Conservation (phyloP, 306 rosid genomes). For the Mucuna pruriens region DNA sequence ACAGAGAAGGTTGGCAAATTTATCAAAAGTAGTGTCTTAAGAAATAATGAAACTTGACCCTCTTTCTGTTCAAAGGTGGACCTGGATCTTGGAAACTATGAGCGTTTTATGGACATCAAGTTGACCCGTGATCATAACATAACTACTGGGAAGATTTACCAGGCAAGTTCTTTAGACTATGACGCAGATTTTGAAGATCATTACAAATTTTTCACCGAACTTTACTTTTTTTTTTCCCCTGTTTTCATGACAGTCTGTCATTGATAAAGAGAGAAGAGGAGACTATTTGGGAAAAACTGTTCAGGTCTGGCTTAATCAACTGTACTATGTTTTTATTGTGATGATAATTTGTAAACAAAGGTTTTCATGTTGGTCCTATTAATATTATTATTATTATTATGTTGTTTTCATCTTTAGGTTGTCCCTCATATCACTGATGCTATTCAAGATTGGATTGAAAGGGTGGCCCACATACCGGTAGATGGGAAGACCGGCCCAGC, state of each 20-base stretch:
- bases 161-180: conserved; percentile 55
- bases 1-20: conserved; percentile 32
- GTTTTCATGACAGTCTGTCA: conserved; percentile 55
- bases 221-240: conserved; percentile 22
- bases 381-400: not conserved
- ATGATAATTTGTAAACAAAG: conserved; percentile 27
- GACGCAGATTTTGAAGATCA: conserved; percentile 38
- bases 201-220: not conserved
- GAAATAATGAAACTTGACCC: conserved; percentile 41
- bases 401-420: conserved; percentile 53
- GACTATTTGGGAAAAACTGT: conserved; percentile 90
- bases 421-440: conserved; percentile 90
- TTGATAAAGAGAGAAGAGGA: conserved; percentile 83
- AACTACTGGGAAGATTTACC: conserved; percentile 95
- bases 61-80: conserved; percentile 77
- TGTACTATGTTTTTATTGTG: not conserved
- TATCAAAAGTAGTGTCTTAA: conserved; percentile 22
- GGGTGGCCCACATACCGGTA: conserved; percentile 81
- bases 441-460: conserved; percentile 90
- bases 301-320: conserved; percentile 57
- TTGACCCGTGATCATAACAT: conserved; percentile 92
- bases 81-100: conserved; percentile 99
- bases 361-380: conserved; percentile 4
- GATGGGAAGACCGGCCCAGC: conserved; percentile 80
- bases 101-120: conserved; percentile 83